A percentile compares a stretch with the other conserved stretches of the same genome.
These are phyloP conservation scores for Tuber aestivum DNA, from an alignment of 495 filamentous ascomycete species.

Conservation along the genomic window DNA sequence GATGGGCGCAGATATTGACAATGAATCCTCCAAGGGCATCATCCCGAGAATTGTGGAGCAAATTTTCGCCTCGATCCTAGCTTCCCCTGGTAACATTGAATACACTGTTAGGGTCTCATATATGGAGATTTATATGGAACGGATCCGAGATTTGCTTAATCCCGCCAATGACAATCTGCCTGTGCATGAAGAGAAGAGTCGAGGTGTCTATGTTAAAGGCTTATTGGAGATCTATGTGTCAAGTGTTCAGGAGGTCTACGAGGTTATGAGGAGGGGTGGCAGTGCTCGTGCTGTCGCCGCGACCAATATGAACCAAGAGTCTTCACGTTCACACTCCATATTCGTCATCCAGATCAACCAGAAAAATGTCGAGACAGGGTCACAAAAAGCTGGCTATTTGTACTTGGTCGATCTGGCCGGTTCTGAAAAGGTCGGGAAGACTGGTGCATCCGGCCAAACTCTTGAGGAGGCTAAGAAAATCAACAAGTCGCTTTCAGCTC, in stretches of 20 bases:
- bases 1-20: slow-evolving; percentile 91
- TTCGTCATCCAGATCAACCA: slow-evolving; percentile 96
- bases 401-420: slow-evolving; percentile 97
- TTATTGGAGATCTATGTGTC: slow-evolving; percentile 92
- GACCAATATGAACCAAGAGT: slow-evolving; percentile 99
- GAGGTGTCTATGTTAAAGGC: slow-evolving; percentile 95
- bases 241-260: slow-evolving; percentile 90
- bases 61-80: slow-evolving; percentile 89
- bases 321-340: slow-evolving; percentile 95
- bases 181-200: slow-evolving; percentile 92
- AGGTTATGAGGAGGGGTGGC: slow-evolving; percentile 92
- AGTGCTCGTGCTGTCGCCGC: slow-evolving; percentile 83
- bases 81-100: slow-evolving; percentile 87
- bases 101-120: slow-evolving; percentile 97
- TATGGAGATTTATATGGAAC: slow-evolving; percentile 99
- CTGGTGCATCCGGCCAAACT: slow-evolving; percentile 93
- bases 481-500: slow-evolving; percentile 95
- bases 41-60: slow-evolving; percentile 97
- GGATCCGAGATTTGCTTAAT: slow-evolving; percentile 84
- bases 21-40: slow-evolving; percentile 80
- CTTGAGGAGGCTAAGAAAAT: slow-evolving; percentile 99
- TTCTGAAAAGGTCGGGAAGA: slow-evolving; percentile 98
- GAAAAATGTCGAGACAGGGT: slow-evolving; percentile 96
- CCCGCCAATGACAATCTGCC: slow-evolving; percentile 94
- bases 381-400: slow-evolving; percentile 90